Conservation (phyloP, 441 rosid species). For the Syzygium syzygioides region DNA sequence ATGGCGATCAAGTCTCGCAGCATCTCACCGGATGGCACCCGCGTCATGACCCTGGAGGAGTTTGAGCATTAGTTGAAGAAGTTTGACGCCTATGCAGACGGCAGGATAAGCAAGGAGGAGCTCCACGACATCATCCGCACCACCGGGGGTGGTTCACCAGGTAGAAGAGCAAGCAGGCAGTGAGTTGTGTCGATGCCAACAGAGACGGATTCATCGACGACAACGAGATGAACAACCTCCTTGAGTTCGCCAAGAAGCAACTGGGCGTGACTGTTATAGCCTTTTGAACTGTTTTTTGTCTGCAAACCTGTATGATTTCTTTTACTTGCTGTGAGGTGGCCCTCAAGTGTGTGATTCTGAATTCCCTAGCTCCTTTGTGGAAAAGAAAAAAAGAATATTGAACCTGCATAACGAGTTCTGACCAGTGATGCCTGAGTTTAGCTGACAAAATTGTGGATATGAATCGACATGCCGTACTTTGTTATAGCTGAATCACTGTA, state of each 20-base stretch:
- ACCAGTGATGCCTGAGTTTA: neutral
- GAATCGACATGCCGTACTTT: neutral
- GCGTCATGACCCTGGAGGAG: constrained; percentile 23
- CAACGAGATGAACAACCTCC: constrained; percentile 21
- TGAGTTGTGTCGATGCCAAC: constrained; percentile 20
- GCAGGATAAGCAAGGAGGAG: constrained; percentile 27
- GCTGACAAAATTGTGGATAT: neutral
- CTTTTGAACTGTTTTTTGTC: neutral
- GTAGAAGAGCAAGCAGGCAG: constrained; percentile 17
- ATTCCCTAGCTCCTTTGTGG: neutral
- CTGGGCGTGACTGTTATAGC: constrained; percentile 16
- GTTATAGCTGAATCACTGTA: neutral
- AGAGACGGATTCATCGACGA: constrained; percentile 31
- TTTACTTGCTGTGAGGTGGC: neutral
- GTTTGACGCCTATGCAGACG: constrained; percentile 21
- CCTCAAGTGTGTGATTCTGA: neutral
- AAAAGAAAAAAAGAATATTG: neutral
- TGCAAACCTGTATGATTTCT: neutral
- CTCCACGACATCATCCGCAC: constrained; percentile 20
- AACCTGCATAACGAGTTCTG: neutral
- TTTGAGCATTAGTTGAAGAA: constrained; percentile 24
- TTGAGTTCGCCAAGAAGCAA: constrained; percentile 26
- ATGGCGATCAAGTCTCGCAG: constrained; percentile 10
- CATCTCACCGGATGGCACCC: neutral
- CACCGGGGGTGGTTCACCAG: constrained; percentile 27